Conservation (phyloP, 805 yeast species). For the Yamadazyma phyllophila region DNA sequence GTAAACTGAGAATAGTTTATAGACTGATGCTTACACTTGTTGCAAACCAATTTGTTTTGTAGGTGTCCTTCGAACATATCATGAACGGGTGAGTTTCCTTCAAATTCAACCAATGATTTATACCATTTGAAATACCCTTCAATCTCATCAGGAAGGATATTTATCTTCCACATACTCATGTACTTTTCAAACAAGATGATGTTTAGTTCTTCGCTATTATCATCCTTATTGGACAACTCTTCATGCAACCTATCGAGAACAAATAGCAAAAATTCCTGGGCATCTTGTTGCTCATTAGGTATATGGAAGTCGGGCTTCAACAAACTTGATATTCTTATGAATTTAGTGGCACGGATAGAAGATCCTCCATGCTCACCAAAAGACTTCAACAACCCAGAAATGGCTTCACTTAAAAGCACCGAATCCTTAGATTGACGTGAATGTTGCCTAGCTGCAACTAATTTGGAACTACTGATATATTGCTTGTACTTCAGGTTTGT, state of each 20-base stretch:
- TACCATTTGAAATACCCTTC: slow-evolving; percentile 65
- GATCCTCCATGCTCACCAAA: slow-evolving; percentile 59
- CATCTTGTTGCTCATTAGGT: slow-evolving; percentile 78
- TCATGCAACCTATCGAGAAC: slow-evolving; percentile 66
- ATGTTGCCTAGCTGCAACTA: slow-evolving; percentile 20
- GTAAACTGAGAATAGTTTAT: slow-evolving; percentile 61
- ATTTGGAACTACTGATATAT: slow-evolving; percentile 38
- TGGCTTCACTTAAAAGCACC: slow-evolving; percentile 45
- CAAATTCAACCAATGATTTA: slow-evolving; percentile 45
- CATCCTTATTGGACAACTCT: slow-evolving; percentile 45
- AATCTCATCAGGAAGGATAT: slow-evolving; percentile 29
- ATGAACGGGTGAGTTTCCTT: slow-evolving; percentile 67
- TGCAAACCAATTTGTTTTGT: slow-evolving; percentile 61
- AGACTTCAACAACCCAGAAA: slow-evolving; percentile 53
- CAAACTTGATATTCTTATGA: slow-evolving; percentile 49
- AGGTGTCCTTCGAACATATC: slow-evolving; percentile 71
- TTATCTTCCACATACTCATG: slow-evolving; percentile 31
- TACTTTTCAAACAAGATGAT: slow-evolving; percentile 24
- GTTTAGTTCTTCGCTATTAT: slow-evolving; percentile 17
- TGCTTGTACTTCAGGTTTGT: slow-evolving; percentile 42
- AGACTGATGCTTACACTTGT: slow-evolving; percentile 60
- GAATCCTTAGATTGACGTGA: slow-evolving; percentile 19
- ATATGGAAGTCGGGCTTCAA: slow-evolving; percentile 66
- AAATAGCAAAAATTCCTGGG: slow-evolving; percentile 71
- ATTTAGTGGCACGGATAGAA: slow-evolving; percentile 63